These are phyloP conservation scores for Colletotrichum somersetense DNA, from an alignment of 2,329 filamentous ascomycete genomes.

Conservation along the genomic window DNA sequence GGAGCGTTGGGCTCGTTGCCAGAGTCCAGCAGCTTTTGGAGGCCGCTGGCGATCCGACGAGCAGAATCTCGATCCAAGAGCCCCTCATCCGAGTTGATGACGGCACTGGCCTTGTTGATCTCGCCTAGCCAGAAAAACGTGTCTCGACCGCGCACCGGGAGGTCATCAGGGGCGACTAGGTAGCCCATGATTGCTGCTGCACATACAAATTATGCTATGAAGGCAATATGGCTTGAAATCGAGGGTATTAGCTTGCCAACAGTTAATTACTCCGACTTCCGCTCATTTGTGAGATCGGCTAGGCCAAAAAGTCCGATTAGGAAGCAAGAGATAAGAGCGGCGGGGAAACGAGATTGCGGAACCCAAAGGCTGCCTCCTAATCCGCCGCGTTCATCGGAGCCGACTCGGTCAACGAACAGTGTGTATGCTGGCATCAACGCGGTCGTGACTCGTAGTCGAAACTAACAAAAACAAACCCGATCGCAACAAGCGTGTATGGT, in stretches of 20 bases:
- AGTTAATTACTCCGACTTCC: background rate
- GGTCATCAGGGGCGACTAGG: constrained; percentile 12
- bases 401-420: constrained; percentile 29
- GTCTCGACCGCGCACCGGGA: constrained; percentile 34
- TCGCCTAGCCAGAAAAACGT: constrained; percentile 35
- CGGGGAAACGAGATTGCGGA: constrained; percentile 25
- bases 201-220: too few relatives aligned
- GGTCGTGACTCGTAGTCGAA: background rate
- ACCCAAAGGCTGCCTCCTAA: constrained; percentile 20
- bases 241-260: too few relatives aligned
- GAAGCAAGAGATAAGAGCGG: constrained; percentile 23
- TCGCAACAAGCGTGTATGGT: too few relatives aligned
- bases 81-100: constrained; percentile 37
- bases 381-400: constrained; percentile 25
- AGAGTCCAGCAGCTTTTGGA: constrained; percentile 27
- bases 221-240: too few relatives aligned
- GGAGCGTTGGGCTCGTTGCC: constrained; percentile 22
- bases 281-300: background rate
- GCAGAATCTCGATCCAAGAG: constrained; percentile 16
- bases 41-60: constrained; percentile 15
- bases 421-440: background rate
- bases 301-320: background rate
- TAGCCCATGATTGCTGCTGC: constrained; percentile 13
- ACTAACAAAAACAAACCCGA: background rate
- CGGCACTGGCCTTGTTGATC: constrained; percentile 38